A percentile compares a stretch with the other conserved stretches of the same genome.
Evolutionary conservation across 805 yeast species (phyloP).

Genomic region (Maudiozyma saulgeensis): DNA sequence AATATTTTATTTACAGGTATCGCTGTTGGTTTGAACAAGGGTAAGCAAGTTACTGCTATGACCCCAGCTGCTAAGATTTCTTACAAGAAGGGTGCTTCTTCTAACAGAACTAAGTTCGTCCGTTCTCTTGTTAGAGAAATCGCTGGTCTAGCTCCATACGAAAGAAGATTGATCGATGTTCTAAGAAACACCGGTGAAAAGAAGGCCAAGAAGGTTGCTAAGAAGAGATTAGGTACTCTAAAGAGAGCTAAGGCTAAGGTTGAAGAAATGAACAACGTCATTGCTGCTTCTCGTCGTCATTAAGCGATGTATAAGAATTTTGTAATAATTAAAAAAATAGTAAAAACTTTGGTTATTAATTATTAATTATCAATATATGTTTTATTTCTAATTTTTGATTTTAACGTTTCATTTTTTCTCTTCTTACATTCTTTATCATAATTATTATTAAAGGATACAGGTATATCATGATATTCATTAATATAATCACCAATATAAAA

Average conservation of each 20-base stretch:
- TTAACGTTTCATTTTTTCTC: not conserved
- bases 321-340: not conserved
- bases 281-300: constrained; percentile 95
- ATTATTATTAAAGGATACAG: constrained; percentile 3
- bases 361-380: not conserved
- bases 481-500: constrained; percentile 1
- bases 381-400: not conserved
- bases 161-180: constrained; percentile 98
- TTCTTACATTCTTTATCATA: constrained; percentile 1
- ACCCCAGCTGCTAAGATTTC: constrained; percentile 83
- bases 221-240: constrained; percentile 99
- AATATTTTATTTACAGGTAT: constrained; percentile 12
- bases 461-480: constrained; percentile 3
- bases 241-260: constrained; percentile 99
- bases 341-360: not conserved
- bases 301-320: constrained; percentile 24
- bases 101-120: constrained; percentile 94
- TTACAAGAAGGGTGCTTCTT: constrained; percentile 91
- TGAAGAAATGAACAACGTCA: constrained; percentile 94
- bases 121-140: constrained; percentile 94
- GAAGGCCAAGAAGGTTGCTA: constrained; percentile 99
- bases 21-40: constrained; percentile 98
- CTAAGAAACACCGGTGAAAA: constrained; percentile 99
- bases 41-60: constrained; percentile 87
- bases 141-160: constrained; percentile 98